Evolutionary conservation across 441 rosid genomes (phyloP), one percentile per base, ranked within the genome.

Genomic region (Eutrema salsugineum): DNA sequence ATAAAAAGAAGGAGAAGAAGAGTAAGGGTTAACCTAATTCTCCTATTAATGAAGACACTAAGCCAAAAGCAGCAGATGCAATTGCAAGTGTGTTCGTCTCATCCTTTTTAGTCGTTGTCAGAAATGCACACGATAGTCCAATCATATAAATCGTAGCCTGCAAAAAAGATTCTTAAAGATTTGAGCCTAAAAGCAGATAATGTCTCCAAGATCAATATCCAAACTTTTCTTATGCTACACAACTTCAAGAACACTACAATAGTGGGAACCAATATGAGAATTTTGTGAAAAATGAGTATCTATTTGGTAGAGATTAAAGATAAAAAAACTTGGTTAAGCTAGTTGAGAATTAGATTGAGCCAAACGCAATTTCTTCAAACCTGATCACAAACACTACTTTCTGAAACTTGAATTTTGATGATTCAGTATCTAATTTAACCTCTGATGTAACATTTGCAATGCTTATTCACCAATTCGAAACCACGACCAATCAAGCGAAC

Each of bases 11-110:
- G 33, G 33, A 0, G 9, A n/a, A 72, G 24, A 39, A 33, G 50
- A 32, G 44, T 73, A 12, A 30, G 7, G 16, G 59, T n/a, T 63
- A 66, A 93, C 97, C 98, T 60, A 88, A 76, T 70, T 89, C 97
- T 79, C 93, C 96, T 11, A 82, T 63, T 3, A 86, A 36, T 63
- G 92, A 76, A 61, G 86, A 81, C 48, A 84, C 27, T 6, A 86
- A 77, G 2, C 90, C 88, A 53, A 65, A 19, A 28, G 70, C 80
- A 63, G 81, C 71, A 56, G 88, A 80, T 8, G 83, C 78, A 71
- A 84, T 54, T 15, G 88, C 77, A 75, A 87, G 75, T 0, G 35
- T 66, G 66, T 76, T 71, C 12, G 19, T 71, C 54, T 40, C 76
- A 20, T 68, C 75, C 54, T 73, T 82, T 67, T 79, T 83, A 24